These are phyloP conservation scores for Lasiodiplodia sp. DNA, from an alignment of 2,329 filamentous ascomycete genomes.

Conservation along the genomic window DNA sequence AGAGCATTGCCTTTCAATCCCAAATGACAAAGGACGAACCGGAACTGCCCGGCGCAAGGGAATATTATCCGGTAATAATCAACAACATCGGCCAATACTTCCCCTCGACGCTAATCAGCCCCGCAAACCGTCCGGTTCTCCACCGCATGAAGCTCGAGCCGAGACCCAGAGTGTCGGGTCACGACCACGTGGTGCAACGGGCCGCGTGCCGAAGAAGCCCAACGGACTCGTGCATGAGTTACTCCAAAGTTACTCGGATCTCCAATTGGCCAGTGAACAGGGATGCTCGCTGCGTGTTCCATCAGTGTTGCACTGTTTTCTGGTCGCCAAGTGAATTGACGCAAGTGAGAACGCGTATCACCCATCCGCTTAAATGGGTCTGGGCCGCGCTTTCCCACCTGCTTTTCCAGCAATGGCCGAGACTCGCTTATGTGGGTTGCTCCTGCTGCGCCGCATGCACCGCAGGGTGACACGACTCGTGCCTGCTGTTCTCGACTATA, in stretches of 20 bases:
- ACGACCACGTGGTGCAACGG: not conserved
- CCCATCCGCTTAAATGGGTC: not conserved
- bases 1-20: no score
- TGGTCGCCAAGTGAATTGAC: not conserved
- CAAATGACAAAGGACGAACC: not conserved
- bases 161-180: not conserved
- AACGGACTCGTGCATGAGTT: not conserved
- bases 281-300: no score
- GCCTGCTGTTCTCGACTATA: not conserved
- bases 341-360: not conserved
- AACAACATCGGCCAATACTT: not conserved
- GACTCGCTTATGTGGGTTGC: not conserved
- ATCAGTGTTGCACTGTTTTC: not conserved
- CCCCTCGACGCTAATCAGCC: not conserved
- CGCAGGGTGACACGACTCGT: not conserved
- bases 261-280: not conserved
- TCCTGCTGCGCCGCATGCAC: not conserved
- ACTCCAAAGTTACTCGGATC: not conserved
- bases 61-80: not conserved
- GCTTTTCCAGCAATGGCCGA: not conserved
- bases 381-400: not conserved
- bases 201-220: not conserved
- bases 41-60: not conserved
- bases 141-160: not conserved
- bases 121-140: not conserved